These are phyloP conservation scores for Rhodotorula babjevae DNA, from an alignment of 768 basidiomycete genomes.

Conservation along the genomic window DNA sequence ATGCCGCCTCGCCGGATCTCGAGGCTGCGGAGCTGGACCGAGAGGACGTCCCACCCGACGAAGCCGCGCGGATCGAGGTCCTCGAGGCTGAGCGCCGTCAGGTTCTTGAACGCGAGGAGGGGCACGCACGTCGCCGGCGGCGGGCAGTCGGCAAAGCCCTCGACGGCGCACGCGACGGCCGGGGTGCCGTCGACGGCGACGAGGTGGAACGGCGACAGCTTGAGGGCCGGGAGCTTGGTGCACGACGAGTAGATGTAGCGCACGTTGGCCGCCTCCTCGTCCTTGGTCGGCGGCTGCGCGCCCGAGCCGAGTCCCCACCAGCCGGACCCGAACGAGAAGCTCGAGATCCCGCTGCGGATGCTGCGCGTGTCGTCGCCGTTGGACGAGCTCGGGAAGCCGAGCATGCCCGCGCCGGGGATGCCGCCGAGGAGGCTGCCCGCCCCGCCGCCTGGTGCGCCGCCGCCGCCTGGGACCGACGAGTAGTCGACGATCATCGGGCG, in stretches of 20 bases:
- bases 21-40: slow-evolving; percentile 65
- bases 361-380: slow-evolving; percentile 1
- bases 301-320: slow-evolving; percentile 59
- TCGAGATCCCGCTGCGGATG: slow-evolving; percentile 31
- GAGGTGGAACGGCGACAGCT: slow-evolving; percentile 33
- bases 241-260: slow-evolving; percentile 84
- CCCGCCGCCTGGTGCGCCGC: neutral
- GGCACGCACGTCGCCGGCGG: slow-evolving; percentile 66
- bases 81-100: slow-evolving; percentile 66
- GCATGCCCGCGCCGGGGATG: slow-evolving; percentile 14
- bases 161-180: slow-evolving; percentile 53
- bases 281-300: neutral
- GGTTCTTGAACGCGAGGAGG: slow-evolving; percentile 75
- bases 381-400: neutral
- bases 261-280: slow-evolving; percentile 59
- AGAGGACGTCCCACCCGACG: slow-evolving; percentile 75
- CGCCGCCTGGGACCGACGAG: slow-evolving; percentile 53
- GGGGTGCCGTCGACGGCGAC: neutral
- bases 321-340: slow-evolving; percentile 61
- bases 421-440: neutral
- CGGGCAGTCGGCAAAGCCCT: slow-evolving; percentile 64
- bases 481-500: slow-evolving; percentile 65
- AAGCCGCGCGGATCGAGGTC: slow-evolving; percentile 78
- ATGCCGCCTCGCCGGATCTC: slow-evolving; percentile 73
- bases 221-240: slow-evolving; percentile 78